Conservation (phyloP, 331 rosid genomes). For the Prunus yedoensis region DNA sequence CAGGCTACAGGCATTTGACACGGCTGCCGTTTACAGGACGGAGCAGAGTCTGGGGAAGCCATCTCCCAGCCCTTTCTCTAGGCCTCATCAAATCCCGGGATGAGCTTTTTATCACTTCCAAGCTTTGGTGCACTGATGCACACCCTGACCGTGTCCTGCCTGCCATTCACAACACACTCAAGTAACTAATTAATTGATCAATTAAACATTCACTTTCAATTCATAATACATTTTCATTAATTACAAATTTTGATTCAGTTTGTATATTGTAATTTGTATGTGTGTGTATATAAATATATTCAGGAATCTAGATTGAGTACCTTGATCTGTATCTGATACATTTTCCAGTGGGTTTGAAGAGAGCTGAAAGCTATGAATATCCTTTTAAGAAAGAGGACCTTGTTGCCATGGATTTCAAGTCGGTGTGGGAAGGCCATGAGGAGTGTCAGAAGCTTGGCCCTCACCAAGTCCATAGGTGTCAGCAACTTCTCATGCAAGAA, state of each 20-base stretch:
- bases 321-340: constrained; percentile 37
- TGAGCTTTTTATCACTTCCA: constrained; percentile 39
- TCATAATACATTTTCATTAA: not conserved
- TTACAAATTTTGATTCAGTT: not conserved
- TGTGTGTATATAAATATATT: not conserved
- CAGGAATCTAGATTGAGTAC: constrained; percentile 35
- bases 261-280: constrained; percentile 1
- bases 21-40: constrained; percentile 18
- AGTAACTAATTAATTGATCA: not conserved
- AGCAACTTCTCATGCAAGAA: constrained; percentile 28
- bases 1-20: constrained; percentile 38
- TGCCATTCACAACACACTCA: constrained; percentile 19
- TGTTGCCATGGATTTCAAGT: constrained; percentile 15
- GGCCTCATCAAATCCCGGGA: constrained; percentile 26
- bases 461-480: constrained; percentile 28
- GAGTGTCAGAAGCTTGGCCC: constrained; percentile 28
- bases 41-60: constrained; percentile 35
- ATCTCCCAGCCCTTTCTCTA: constrained; percentile 16
- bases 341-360: constrained; percentile 26
- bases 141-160: constrained; percentile 24
- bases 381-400: constrained; percentile 24
- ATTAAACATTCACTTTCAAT: not conserved
- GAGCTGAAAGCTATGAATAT: not conserved
- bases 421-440: constrained; percentile 32
- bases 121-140: constrained; percentile 24